Evolutionary conservation across 1,284 basidiomycete genomes (phyloP), one percentile per base, ranked within the genome.

Genomic region (Tausonia pullulans): DNA sequence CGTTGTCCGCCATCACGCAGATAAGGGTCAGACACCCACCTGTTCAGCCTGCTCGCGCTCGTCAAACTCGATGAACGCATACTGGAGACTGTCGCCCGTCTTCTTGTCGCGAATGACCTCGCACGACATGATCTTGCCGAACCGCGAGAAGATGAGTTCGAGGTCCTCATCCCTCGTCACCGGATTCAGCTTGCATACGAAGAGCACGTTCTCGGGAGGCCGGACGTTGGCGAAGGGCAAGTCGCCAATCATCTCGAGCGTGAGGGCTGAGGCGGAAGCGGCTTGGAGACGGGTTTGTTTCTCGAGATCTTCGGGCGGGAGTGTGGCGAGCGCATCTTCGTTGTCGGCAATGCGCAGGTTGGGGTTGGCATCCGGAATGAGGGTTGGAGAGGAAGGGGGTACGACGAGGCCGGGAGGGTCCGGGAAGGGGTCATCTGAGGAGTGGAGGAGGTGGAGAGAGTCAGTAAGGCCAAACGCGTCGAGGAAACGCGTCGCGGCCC

Each of bases 171-270:
- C 91, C 63, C 88, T 81, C 27, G 94, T 98, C 44, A 97, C 93
- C 11, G 91, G 85, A 73, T 98, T 98, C 69, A 98, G 81, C 75
- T 98, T 98, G 85, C 95, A 98, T 16, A 98, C 94, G 76, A 99
- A 99, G 11, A 99, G 78, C 52, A 98, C 93, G 76, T 98, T 98
- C 77, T 99, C 95, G 0, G 95, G 95, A 0, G 96, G 96, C 53
- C 93, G 84, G 53, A 99, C 91, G 71, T 97, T 95, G 16, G 95
- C 96, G 73, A 98, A 98, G 0, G 96, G 96, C 62, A 98, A 79
- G 76, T 99, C 96, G 58, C 95, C 95, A 66, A 98, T 95, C 92
- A 99, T 98, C 75, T 99, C 96, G 59, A 99, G 83, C 2, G 96
- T 98, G 48, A 99, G 79, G 0, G 95, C 96, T 51, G 92, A 92